These are phyloP conservation scores for barley (Hordeum vulgare) DNA, from an alignment of 176 grass and related monocot genomes.

Conservation along the genomic window MorexV3_pseudomolecules_assembly NC_058519.1:354002977-354003476, in stretches of 20 bases:
- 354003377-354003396: not conserved
- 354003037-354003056: not conserved
- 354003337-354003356: constrained; percentile 6
- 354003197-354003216: constrained; percentile 88
- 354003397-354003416: constrained; percentile 56
- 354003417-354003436: constrained; percentile 87
- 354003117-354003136: not conserved
- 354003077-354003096: not conserved
- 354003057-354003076: not conserved
- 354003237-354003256: constrained; percentile 92
- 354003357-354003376: not conserved
- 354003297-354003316: constrained; percentile 89
- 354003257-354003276: constrained; percentile 79
- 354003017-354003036: not conserved
- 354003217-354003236: constrained; percentile 95
- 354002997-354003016: not conserved
- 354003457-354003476: constrained; percentile 62
- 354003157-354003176: constrained; percentile 67
- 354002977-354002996: not conserved
- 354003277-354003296: constrained; percentile 86
- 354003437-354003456: constrained; percentile 78
- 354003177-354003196: constrained; percentile 95
- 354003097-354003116: not conserved
- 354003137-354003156: constrained; percentile 52
- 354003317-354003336: constrained; percentile 95